Conservation (phyloP, 1,284 basidiomycete species). For the Xanthoconium separans region DNA sequence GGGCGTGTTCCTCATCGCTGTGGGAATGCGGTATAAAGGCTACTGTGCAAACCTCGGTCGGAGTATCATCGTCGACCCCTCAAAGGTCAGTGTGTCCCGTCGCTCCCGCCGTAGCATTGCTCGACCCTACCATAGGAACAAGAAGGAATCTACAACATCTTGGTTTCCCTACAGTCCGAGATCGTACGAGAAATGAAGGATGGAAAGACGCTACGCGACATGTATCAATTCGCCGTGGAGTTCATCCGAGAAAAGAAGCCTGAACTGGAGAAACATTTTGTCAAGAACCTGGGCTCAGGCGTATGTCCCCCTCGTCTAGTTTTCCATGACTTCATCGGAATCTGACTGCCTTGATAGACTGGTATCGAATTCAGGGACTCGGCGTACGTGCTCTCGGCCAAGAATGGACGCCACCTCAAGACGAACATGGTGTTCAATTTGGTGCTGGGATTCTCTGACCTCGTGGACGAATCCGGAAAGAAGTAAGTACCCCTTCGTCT, state of each 20-base stretch:
- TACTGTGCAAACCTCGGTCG: slow-evolving; percentile 92
- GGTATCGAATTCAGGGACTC: slow-evolving; percentile 95
- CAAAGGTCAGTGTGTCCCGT: slow-evolving; percentile 54
- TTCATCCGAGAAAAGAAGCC: slow-evolving; percentile 78
- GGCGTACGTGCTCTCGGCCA: slow-evolving; percentile 78
- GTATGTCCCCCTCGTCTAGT: slow-evolving; percentile 42
- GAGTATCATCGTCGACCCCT: slow-evolving; percentile 94
- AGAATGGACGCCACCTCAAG: slow-evolving; percentile 73
- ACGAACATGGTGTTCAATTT: slow-evolving; percentile 87
- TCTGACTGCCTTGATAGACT: slow-evolving; percentile 51
- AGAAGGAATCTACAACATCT: slow-evolving; percentile 81
- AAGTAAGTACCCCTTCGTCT: slow-evolving; percentile 48
- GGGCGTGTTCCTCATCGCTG: slow-evolving; percentile 85
- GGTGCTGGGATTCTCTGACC: slow-evolving; percentile 80
- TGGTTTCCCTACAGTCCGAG: slow-evolving; percentile 80
- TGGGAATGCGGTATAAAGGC: slow-evolving; percentile 91
- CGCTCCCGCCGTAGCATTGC: not conserved
- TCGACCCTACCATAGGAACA: slow-evolving; percentile 60
- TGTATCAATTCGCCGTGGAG: slow-evolving; percentile 77
- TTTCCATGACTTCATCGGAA: not conserved
- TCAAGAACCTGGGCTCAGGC: slow-evolving; percentile 90
- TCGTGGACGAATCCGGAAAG: slow-evolving; percentile 74
- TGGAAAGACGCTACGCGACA: slow-evolving; percentile 75
- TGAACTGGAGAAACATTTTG: slow-evolving; percentile 80
- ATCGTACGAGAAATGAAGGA: slow-evolving; percentile 78